These are phyloP conservation scores for Fusarium falciforme DNA, from an alignment of 2,329 filamentous ascomycete species.

Conservation along the genomic window DNA sequence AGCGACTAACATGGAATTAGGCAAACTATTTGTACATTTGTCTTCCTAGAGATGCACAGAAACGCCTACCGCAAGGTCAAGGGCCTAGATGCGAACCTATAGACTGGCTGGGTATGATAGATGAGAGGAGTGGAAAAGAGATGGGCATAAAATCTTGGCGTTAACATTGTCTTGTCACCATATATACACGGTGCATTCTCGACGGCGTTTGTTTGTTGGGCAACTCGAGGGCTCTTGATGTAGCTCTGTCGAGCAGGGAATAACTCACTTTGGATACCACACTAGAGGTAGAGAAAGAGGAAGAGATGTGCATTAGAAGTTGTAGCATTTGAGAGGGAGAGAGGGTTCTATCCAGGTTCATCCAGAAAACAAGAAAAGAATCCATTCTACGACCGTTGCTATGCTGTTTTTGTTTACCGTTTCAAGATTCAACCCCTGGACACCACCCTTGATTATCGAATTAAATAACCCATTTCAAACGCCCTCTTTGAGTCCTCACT, in stretches of 20 bases:
- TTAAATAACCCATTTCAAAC: slow-evolving; percentile 38
- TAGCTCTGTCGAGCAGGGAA: slow-evolving; percentile 10
- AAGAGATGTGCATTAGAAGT: neutral
- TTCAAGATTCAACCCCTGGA: slow-evolving; percentile 32
- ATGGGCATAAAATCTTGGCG: slow-evolving; percentile 34
- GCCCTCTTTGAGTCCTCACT: slow-evolving; percentile 46
- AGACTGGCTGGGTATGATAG: slow-evolving; percentile 35
- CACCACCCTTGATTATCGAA: slow-evolving; percentile 34
- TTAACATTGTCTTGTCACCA: slow-evolving; percentile 36
- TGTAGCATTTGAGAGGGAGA: neutral
- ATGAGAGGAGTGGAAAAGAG: slow-evolving; percentile 7
- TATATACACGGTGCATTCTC: slow-evolving; percentile 29
- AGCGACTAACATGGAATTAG: slow-evolving; percentile 49
- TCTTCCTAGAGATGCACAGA: slow-evolving; percentile 90
- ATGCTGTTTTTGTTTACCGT: slow-evolving; percentile 41
- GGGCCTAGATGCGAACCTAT: slow-evolving; percentile 49
- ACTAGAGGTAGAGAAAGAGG: slow-evolving; percentile 15
- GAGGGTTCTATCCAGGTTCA: neutral
- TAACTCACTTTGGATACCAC: slow-evolving; percentile 24
- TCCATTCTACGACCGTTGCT: slow-evolving; percentile 44
- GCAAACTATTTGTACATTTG: slow-evolving; percentile 87
- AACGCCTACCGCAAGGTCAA: slow-evolving; percentile 74
- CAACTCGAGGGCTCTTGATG: slow-evolving; percentile 5
- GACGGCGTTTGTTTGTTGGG: slow-evolving; percentile 39
- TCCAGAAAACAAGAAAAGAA: slow-evolving; percentile 24